Conservation (phyloP, 2,329 filamentous ascomycete genomes). For the Cladosporium cucumerinum region DNA sequence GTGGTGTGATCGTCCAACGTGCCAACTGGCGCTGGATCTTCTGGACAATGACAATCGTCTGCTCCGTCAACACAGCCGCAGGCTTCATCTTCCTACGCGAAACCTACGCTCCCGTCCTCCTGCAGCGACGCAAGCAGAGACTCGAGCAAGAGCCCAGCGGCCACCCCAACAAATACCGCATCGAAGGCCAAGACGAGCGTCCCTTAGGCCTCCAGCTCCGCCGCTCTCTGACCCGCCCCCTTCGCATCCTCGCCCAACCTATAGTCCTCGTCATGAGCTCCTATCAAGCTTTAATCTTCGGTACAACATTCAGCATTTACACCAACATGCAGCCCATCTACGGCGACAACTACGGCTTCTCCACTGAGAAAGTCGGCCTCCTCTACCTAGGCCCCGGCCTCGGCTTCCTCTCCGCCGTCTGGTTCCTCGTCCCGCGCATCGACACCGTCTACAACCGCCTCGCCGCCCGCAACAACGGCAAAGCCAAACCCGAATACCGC, state of each 20-base stretch:
- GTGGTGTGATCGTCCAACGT: slow-evolving; percentile 44
- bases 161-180: slow-evolving; percentile 41
- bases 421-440: slow-evolving; percentile 47
- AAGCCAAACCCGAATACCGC: slow-evolving; percentile 43
- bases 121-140: slow-evolving; percentile 35
- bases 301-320: slow-evolving; percentile 48
- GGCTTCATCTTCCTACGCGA: slow-evolving; percentile 46
- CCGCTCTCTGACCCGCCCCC: slow-evolving; percentile 39
- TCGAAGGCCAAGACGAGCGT: slow-evolving; percentile 42
- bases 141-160: slow-evolving; percentile 34
- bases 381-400: slow-evolving; percentile 45
- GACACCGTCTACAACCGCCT: slow-evolving; percentile 48
- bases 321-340: slow-evolving; percentile 50
- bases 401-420: slow-evolving; percentile 44
- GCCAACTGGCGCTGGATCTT: slow-evolving; percentile 50
- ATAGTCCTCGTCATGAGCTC: slow-evolving; percentile 46
- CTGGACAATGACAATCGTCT: slow-evolving; percentile 46
- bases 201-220: slow-evolving; percentile 38
- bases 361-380: slow-evolving; percentile 45
- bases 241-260: slow-evolving; percentile 44
- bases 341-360: slow-evolving; percentile 42
- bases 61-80: slow-evolving; percentile 39
- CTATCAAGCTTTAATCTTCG: slow-evolving; percentile 48
- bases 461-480: slow-evolving; percentile 39
- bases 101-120: slow-evolving; percentile 44